phyloP scores from a whole-genome alignment of 306 rosid species.

The Sicyos baderoa region DNA sequence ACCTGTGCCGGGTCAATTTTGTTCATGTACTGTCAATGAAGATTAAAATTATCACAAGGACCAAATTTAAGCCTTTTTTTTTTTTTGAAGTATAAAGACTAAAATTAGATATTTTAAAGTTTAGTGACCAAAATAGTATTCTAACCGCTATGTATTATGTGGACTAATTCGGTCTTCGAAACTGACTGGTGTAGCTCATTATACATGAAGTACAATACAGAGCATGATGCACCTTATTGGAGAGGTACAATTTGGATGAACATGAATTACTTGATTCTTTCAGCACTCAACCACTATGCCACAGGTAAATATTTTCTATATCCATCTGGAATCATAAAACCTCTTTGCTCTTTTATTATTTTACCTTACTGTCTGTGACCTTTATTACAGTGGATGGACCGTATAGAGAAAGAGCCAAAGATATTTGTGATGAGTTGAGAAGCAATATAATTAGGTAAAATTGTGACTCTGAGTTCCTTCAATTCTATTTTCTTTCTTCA shows the following conservation, averaged over 20 bases:
- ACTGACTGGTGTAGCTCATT: conserved; percentile 39
- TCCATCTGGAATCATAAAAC: not conserved
- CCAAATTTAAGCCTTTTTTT: too few species aligned
- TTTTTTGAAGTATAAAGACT: too few species aligned
- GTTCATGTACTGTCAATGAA: too few species aligned
- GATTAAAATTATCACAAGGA: too few species aligned
- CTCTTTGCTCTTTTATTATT: not conserved
- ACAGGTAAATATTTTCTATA: conserved; percentile 42
- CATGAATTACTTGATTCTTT: conserved; percentile 45
- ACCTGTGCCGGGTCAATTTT: too few species aligned
- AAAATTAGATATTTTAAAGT: too few species aligned
- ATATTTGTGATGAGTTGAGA: conserved; percentile 53
- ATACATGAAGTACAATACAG: conserved; percentile 87
- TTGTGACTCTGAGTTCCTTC: not conserved
- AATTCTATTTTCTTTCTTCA: too few species aligned
- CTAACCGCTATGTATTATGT: not conserved
- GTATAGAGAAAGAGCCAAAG: conserved; percentile 59
- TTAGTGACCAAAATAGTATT: too few species aligned
- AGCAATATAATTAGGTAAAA: conserved; percentile 73
- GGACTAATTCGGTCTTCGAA: conserved; percentile 2
- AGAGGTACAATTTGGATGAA: conserved; percentile 76
- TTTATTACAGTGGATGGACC: conserved; percentile 60
- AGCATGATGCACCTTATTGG: conserved; percentile 96
- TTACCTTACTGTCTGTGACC: not conserved
- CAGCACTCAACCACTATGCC: conserved; percentile 84